These are phyloP conservation scores for Fusarium decemcellulare DNA, from an alignment of 2,329 filamentous ascomycete genomes.

Conservation along the genomic window DNA sequence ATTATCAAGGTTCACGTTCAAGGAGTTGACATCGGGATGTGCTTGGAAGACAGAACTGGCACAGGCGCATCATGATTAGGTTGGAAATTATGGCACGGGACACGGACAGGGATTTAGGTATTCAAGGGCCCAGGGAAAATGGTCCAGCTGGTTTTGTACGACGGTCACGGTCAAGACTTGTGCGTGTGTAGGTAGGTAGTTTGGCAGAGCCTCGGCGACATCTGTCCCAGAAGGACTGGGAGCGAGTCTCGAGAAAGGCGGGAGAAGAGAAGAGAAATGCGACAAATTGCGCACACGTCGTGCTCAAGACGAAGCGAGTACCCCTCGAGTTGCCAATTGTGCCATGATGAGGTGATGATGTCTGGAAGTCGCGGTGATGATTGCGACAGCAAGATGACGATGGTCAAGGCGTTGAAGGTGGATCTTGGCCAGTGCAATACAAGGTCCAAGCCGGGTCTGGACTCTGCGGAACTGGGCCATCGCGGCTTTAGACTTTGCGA, in stretches of 20 bases:
- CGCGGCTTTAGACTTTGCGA: not conserved
- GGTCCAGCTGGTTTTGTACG: constrained; percentile 15
- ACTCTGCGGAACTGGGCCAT: not conserved
- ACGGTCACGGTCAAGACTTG: constrained; percentile 15
- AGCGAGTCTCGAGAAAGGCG: not conserved
- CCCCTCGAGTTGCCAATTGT: not conserved
- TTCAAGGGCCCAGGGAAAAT: not conserved
- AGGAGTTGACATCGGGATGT: constrained; percentile 24
- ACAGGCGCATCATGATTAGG: constrained; percentile 20
- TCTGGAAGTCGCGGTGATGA: not conserved
- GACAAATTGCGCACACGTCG: constrained; percentile 1
- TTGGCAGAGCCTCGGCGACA: constrained; percentile 21
- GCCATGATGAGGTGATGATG: not conserved
- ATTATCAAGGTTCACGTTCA: constrained; percentile 10
- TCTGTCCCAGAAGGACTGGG: not conserved
- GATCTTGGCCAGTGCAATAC: not conserved
- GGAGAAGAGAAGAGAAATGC: constrained; percentile 2
- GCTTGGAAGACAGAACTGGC: constrained; percentile 40
- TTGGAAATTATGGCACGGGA: constrained; percentile 1
- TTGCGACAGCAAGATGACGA: not conserved
- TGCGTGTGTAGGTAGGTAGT: constrained; percentile 10
- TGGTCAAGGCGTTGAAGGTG: not conserved
- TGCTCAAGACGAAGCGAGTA: not conserved
- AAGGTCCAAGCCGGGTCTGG: not conserved
- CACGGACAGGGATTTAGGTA: constrained; percentile 2